Conservation (phyloP, 148 eudicot species). For the Chenopodium album region DNA sequence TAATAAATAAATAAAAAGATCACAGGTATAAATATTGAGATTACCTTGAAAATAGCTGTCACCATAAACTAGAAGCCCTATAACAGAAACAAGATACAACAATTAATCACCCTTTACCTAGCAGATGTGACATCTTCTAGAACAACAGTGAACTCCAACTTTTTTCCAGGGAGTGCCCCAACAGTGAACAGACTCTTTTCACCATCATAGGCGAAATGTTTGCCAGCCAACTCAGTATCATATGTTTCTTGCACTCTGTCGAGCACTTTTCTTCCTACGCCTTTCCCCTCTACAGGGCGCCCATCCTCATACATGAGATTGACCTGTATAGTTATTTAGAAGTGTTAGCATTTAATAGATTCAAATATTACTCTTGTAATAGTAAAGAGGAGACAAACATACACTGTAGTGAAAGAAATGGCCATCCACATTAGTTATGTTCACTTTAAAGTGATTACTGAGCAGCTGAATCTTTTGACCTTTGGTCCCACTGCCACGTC, state of each 20-base stretch:
- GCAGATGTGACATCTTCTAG: conserved; percentile 68
- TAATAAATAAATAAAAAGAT: not conserved
- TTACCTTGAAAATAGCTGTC: not conserved
- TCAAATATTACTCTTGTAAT: not conserved
- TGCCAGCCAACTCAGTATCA: conserved; percentile 71
- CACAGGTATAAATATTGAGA: not conserved
- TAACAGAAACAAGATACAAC: not conserved
- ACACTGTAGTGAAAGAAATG: conserved; percentile 89
- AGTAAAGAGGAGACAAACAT: conserved; percentile 24
- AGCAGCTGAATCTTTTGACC: conserved; percentile 65
- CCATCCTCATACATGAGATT: conserved; percentile 87
- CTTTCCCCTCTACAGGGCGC: conserved; percentile 80
- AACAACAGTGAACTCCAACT: conserved; percentile 77
- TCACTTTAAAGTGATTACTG: conserved; percentile 88
- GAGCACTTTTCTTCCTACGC: conserved; percentile 71
- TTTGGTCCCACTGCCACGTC: conserved; percentile 63
- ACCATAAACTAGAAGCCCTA: not conserved
- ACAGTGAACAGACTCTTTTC: conserved; percentile 92
- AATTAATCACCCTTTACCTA: conserved; percentile 37
- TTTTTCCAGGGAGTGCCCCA: conserved; percentile 84
- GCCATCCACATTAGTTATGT: conserved; percentile 60
- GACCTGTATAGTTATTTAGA: conserved; percentile 47
- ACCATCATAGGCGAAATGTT: conserved; percentile 90
- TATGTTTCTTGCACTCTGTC: conserved; percentile 80
- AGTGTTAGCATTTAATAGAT: not conserved